phyloP scores from a whole-genome alignment of 1,139 yeast species.

The Saccharomycopsis hybrid region DNA sequence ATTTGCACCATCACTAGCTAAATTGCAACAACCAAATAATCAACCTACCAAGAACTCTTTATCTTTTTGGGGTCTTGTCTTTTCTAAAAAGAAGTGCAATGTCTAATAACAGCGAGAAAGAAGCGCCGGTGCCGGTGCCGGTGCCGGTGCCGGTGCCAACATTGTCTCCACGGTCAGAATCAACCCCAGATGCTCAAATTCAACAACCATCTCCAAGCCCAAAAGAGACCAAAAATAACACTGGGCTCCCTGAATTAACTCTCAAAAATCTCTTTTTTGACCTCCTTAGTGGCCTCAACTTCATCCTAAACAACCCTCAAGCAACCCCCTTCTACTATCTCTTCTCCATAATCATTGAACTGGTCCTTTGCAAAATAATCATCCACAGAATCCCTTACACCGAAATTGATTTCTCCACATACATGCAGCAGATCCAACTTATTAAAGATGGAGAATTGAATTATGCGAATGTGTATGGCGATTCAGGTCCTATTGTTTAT shows the following conservation, averaged over 20 bases:
- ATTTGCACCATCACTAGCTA: too few species aligned
- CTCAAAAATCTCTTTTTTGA: conserved; percentile 42
- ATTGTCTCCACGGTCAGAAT: too few species aligned
- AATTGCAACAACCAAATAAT: too few species aligned
- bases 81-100: too few species aligned
- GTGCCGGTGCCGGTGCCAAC: too few species aligned
- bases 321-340: conserved; percentile 43
- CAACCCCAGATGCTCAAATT: too few species aligned
- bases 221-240: background rate
- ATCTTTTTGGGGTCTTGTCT: too few species aligned
- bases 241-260: conserved; percentile 41
- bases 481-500: conserved; percentile 88
- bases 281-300: conserved; percentile 36
- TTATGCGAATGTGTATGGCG: conserved; percentile 68
- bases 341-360: conserved; percentile 40
- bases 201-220: too few species aligned
- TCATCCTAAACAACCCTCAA: conserved; percentile 43
- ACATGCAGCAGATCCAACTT: conserved; percentile 75
- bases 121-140: background rate
- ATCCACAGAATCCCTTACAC: conserved; percentile 60
- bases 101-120: too few species aligned
- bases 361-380: conserved; percentile 47
- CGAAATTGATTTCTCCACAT: conserved; percentile 86
- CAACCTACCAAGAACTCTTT: too few species aligned
- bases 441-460: conserved; percentile 59